A percentile compares a stretch with the other conserved stretches of the same genome.
phyloP scores from a whole-genome alignment of 1,284 basidiomycete species.

The Ustilago tritici region DNA sequence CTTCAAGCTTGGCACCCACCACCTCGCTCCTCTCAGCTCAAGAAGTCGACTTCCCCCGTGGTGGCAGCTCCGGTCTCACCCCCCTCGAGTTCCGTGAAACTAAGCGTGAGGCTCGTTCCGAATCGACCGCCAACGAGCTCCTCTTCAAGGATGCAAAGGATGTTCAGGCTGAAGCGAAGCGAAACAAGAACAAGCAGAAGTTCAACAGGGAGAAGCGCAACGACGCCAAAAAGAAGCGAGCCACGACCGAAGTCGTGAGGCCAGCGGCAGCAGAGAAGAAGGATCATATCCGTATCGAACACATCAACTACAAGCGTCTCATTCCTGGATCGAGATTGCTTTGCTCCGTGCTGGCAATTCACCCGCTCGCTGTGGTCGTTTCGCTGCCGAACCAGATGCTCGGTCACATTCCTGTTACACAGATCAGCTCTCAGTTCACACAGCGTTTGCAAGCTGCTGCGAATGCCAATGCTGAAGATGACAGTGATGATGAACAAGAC shows the following conservation, averaged over 20 bases:
- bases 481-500: conserved; percentile 71
- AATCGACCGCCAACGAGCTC: conserved; percentile 79
- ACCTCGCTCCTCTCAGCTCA: conserved; percentile 52
- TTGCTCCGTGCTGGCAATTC: conserved; percentile 85
- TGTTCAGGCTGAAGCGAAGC: conserved; percentile 31
- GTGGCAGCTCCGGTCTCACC: conserved; percentile 80
- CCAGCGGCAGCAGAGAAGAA: conserved; percentile 44
- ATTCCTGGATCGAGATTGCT: conserved; percentile 86
- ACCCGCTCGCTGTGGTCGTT: conserved; percentile 89
- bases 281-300: conserved; percentile 81
- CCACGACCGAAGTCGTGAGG: conserved; percentile 10
- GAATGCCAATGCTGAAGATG: conserved; percentile 72
- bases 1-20: conserved; percentile 22
- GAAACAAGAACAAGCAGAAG: conserved; percentile 59
- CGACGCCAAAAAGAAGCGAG: conserved; percentile 67
- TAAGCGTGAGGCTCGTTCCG: conserved; percentile 83
- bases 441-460: conserved; percentile 72
- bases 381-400: conserved; percentile 95
- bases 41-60: conserved; percentile 89
- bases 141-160: conserved; percentile 73
- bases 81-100: conserved; percentile 90
- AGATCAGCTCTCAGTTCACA: conserved; percentile 88
- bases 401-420: conserved; percentile 93
- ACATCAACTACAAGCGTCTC: conserved; percentile 94
- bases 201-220: conserved; percentile 61